Conservation (phyloP, 371 early-diverging fungal genomes). For the Nematocida minor region DNA sequence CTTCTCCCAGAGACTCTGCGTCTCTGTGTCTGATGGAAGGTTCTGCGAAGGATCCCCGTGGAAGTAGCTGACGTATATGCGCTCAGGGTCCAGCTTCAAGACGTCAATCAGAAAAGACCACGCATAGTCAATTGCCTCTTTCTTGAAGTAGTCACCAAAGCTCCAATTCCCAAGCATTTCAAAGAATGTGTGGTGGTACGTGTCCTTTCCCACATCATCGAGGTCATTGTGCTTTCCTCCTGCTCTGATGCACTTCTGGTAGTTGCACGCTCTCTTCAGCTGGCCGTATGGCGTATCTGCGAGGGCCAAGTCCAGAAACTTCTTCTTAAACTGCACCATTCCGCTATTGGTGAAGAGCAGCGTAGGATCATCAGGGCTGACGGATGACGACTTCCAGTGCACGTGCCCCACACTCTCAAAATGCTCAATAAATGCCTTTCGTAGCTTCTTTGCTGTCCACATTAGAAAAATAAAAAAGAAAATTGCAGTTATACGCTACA, state of each 20-base stretch:
- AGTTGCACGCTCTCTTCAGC: conserved; percentile 82
- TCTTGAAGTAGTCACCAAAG: conserved; percentile 98
- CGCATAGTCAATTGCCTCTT: conserved; percentile 79
- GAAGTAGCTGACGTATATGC: conserved; percentile 94
- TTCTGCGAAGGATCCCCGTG: conserved; percentile 4
- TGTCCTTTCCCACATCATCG: conserved; percentile 98
- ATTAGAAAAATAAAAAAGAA: conserved; percentile 30
- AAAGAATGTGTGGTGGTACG: conserved; percentile 99
- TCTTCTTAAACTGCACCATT: conserved; percentile 98
- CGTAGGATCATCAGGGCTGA: conserved; percentile 92
- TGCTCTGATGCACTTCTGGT: conserved; percentile 88
- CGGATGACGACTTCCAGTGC: conserved; percentile 78
- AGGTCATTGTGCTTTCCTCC: conserved; percentile 99
- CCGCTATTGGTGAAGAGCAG: conserved; percentile 97
- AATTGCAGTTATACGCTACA: too few species aligned
- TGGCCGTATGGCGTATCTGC: conserved; percentile 78
- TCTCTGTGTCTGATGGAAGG: conserved; percentile 72
- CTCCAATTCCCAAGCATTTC: conserved; percentile 99
- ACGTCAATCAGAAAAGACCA: conserved; percentile 88
- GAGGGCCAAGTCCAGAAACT: conserved; percentile 87
- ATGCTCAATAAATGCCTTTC: conserved; percentile 80
- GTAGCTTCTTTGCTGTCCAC: conserved; percentile 52
- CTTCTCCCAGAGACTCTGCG: conserved; percentile 81
- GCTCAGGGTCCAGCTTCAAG: conserved; percentile 74
- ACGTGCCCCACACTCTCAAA: conserved; percentile 76